Conservation (phyloP, 352 stramenopile genomes). For the Phytopythium helicoides region DNA sequence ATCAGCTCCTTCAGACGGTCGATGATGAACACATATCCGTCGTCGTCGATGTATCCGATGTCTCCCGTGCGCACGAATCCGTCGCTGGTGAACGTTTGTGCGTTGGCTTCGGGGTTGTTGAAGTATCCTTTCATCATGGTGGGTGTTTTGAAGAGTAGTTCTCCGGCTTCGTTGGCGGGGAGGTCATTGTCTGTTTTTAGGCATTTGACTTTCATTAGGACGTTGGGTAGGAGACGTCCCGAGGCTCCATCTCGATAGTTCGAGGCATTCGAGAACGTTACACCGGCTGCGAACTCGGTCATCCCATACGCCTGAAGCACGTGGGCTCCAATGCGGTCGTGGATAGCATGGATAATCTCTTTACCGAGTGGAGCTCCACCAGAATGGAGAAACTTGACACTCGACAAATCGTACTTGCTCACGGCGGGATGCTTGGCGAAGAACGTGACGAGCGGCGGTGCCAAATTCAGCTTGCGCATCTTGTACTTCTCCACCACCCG, state of each 20-base stretch:
- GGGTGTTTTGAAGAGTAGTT: too few relatives aligned
- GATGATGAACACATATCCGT: too few relatives aligned
- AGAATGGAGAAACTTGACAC: conserved; percentile 59
- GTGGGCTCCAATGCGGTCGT: conserved; percentile 45
- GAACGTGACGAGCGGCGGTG: conserved; percentile 81
- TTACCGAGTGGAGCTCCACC: conserved; percentile 81
- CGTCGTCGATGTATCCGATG: too few relatives aligned
- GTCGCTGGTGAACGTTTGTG: too few relatives aligned
- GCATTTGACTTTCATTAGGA: conserved; percentile 30
- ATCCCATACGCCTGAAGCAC: conserved; percentile 52
- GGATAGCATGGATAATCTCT: conserved; percentile 56
- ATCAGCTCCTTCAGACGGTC: too few relatives aligned
- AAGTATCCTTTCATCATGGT: too few relatives aligned
- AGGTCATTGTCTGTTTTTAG: conserved; percentile 31
- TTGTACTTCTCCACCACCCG: conserved; percentile 69
- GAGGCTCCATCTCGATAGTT: conserved; percentile 16
- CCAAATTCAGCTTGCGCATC: conserved; percentile 44
- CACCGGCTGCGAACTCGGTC: conserved; percentile 55
- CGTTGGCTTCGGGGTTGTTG: too few relatives aligned
- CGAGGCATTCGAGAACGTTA: conserved; percentile 25
- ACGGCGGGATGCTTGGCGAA: conserved; percentile 86
- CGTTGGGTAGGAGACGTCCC: conserved; percentile 32
- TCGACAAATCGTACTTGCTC: conserved; percentile 83
- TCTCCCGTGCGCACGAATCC: too few relatives aligned
- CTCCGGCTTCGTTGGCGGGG: conserved; percentile 31